Conservation (phyloP, 345 rosid genomes). For the Anastatica hierochuntica region DNA sequence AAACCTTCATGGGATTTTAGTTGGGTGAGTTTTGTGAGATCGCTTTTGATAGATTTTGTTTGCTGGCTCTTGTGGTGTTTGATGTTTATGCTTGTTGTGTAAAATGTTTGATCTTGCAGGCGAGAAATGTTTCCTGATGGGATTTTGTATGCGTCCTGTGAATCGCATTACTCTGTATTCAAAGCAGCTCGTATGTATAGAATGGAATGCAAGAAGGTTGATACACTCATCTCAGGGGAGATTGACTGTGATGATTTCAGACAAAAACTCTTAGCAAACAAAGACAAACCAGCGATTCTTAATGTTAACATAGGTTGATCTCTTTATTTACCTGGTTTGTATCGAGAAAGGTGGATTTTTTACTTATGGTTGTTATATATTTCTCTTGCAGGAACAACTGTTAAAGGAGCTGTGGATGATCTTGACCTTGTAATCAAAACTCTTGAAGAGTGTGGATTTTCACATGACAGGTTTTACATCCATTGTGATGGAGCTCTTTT, state of each 20-base stretch:
- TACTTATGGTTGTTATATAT: neutral
- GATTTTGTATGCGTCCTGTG: slow-evolving; percentile 73
- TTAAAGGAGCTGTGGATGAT: slow-evolving; percentile 97
- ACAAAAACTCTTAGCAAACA: slow-evolving; percentile 56
- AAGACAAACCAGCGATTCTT: slow-evolving; percentile 86
- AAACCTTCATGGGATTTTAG: slow-evolving; percentile 95
- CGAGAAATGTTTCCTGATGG: slow-evolving; percentile 93
- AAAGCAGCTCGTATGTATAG: slow-evolving; percentile 95
- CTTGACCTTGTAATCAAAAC: slow-evolving; percentile 87
- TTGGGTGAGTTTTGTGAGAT: slow-evolving; percentile 60
- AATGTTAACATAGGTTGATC: slow-evolving; percentile 79
- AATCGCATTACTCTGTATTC: slow-evolving; percentile 84
- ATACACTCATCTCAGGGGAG: slow-evolving; percentile 70
- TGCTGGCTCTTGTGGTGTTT: neutral
- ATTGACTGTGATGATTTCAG: slow-evolving; percentile 74
- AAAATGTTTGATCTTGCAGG: slow-evolving; percentile 32
- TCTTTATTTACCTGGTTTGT: neutral
- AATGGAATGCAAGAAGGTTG: slow-evolving; percentile 80
- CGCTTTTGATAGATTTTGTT: neutral
- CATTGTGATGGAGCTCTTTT: slow-evolving; percentile 97
- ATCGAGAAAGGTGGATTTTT: neutral
- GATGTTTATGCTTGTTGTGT: too few relatives aligned
- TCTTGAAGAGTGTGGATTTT: slow-evolving; percentile 76
- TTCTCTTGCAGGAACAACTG: slow-evolving; percentile 63
- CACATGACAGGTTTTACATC: slow-evolving; percentile 74